Evolutionary conservation across 2,329 filamentous ascomycete species (phyloP), one percentile per base, ranked within the genome.

Genomic region (Pyricularia sp.): DNA sequence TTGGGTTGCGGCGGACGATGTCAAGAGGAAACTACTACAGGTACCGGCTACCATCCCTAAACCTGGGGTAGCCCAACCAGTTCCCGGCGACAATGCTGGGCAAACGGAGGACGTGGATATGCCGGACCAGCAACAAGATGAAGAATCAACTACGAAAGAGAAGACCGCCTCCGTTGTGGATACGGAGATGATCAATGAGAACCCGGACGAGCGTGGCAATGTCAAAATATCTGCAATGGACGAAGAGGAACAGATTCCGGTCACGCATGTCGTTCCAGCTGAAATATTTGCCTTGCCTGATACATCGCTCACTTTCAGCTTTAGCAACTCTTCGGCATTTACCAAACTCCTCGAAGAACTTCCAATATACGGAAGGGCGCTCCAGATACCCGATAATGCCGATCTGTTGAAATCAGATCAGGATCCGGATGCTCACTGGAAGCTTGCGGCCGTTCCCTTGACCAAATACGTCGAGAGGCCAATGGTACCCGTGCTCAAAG

Each of bases 381-480:
- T 90, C 2, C 82, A 85, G 72, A 79, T 86, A 1, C 86, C 87
- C 1, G 66, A 63, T 12, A 85, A 84, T 66, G 82, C 83, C n/a
- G 86, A 89, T 69, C 76, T 88, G 20, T 82, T 81, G 1, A 82
- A 79, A 2, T 85, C 87, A 9, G 86, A 90, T 67, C 80, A 83
- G 69, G 86, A 90, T 68, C 88, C 90, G 0, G 92, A 94, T 78
- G 85, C 88, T 25, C 82, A 82, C 50, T 94, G 92, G 92, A 90
- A 87, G 75, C 87, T 88, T 4, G 88, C 91, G n/a, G 89, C 93
- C 59, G 81, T 96, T 20, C 91, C 93, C 1, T 85, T 97, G 2
- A 97, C 92, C 74, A 97, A 94, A 77, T 97, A 91, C 76, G 90
- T 94, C 0, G 89, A 92, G 70, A 92, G 92, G 10, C 91, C 92